Base-by-base conservation (phyloP, 768 basidiomycete species). In the Leucocoprinus leucothites region DNA sequence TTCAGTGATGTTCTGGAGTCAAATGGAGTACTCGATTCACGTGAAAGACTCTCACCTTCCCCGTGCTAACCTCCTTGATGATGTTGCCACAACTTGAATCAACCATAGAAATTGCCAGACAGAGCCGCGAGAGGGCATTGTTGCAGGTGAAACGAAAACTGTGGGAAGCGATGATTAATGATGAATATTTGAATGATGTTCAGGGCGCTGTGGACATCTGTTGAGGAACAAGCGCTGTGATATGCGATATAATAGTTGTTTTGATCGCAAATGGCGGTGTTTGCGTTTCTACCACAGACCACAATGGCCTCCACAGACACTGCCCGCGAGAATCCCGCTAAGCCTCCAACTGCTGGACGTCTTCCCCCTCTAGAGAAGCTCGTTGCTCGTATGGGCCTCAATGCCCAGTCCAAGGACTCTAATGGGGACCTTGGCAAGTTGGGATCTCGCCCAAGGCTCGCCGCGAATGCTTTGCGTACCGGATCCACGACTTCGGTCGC, bases 291-390 rank as follows among this genome's bases (percentile, higher is more conserved):
- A 50, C 51, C 50, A 54, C 54, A 41, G n/a, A 60, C 59, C 56
- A 57, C 56, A 21, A 60, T 57, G 59, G 46, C 48, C 59, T 57
- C 60, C 16, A 56, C 52, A 19, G 60, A 48, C 36, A 26, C 53
- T n/a, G 28, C 60, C n/a, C 51, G 45, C 18, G 54, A 56, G 25
- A 47, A 31, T 13, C 2, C 57, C 24, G 31, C 60, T 2, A 66
- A 65, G 60, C 63, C 65, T 53, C 36, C 56, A 1, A 49, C 60
- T 19, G 61, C 70, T 44, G 64, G 57, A 5, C 82, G 88, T 21
- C 74, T 85, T 16, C 89, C 89, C 0, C 90, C 90, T 6, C 78
- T 92, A 13, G 87, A 89, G 71, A 87, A 91, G 68, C 83, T 92
- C 52, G 90, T 87, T 2, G 89, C 89, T 4, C 84, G 88, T 47